Conservation (phyloP, 108 stramenopile species). For the Fistulifera pelliculosa region DNA sequence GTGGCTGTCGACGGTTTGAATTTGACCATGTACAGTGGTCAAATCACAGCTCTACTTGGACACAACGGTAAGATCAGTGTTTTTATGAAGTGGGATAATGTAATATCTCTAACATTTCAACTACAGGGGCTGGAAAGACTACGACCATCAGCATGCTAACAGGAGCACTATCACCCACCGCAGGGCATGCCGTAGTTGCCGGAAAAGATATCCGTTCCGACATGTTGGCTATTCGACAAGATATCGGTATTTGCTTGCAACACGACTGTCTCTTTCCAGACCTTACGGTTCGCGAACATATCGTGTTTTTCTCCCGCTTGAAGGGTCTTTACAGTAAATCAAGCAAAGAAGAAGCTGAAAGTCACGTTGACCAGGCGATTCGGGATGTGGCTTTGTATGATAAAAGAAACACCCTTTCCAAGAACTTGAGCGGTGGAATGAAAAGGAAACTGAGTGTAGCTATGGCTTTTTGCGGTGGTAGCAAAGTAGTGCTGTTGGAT, state of each 20-base stretch:
- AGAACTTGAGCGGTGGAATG: slow-evolving; percentile 83
- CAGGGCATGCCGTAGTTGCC: slow-evolving; percentile 70
- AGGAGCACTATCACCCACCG: slow-evolving; percentile 81
- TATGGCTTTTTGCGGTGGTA: slow-evolving; percentile 83
- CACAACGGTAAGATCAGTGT: slow-evolving; percentile 79
- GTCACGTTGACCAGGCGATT: slow-evolving; percentile 43
- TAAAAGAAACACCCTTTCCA: slow-evolving; percentile 61
- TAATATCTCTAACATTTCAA: neutral
- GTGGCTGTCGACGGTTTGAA: slow-evolving; percentile 84
- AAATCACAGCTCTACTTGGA: slow-evolving; percentile 91
- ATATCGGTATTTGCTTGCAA: slow-evolving; percentile 90
- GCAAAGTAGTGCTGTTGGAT: slow-evolving; percentile 51
- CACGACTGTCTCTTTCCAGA: slow-evolving; percentile 85
- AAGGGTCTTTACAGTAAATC: slow-evolving; percentile 59
- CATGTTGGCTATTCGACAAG: slow-evolving; percentile 49
- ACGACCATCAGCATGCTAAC: slow-evolving; percentile 90
- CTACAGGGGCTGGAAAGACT: slow-evolving; percentile 15
- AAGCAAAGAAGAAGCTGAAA: slow-evolving; percentile 43
- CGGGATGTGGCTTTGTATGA: slow-evolving; percentile 71
- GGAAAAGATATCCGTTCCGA: slow-evolving; percentile 72
- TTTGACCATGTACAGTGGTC: slow-evolving; percentile 80
- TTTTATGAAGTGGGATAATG: no score
- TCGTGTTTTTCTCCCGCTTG: slow-evolving; percentile 73
- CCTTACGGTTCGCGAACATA: slow-evolving; percentile 85
- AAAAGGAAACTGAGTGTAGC: slow-evolving; percentile 81